Percentiles rank a stretch among this genome's conserved stretches.
phyloP scores from a whole-genome alignment of 352 stramenopile genomes.

The Pythium rishiriense region DNA sequence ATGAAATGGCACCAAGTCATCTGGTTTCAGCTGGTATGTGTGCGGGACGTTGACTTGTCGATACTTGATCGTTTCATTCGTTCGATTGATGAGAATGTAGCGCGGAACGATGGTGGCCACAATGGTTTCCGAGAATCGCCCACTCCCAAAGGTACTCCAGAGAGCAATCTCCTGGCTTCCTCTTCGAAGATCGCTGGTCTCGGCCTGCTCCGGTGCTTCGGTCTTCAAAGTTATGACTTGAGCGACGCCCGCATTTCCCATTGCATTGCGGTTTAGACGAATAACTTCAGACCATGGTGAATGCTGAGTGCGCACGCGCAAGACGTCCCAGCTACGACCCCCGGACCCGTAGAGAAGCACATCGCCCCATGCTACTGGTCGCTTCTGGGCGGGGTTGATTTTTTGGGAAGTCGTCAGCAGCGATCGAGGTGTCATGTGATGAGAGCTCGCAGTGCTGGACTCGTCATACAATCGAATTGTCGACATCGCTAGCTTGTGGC shows the following conservation, averaged over 20 bases:
- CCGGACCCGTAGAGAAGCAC: slow-evolving; percentile 73
- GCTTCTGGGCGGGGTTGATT: slow-evolving; percentile 77
- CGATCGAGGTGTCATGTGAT: slow-evolving; percentile 79
- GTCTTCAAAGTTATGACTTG: slow-evolving; percentile 86
- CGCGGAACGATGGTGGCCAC: slow-evolving; percentile 83
- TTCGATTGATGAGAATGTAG: slow-evolving; percentile 89
- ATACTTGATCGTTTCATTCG: slow-evolving; percentile 82
- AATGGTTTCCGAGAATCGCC: slow-evolving; percentile 84
- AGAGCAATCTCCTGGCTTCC: slow-evolving; percentile 80
- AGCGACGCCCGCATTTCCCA: slow-evolving; percentile 86
- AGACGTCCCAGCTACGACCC: slow-evolving; percentile 82
- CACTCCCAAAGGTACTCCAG: slow-evolving; percentile 84
- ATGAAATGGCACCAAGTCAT: slow-evolving; percentile 85
- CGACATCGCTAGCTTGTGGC: slow-evolving; percentile 85
- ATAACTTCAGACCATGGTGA: slow-evolving; percentile 86
- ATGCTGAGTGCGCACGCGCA: slow-evolving; percentile 72
- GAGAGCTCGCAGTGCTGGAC: slow-evolving; percentile 77
- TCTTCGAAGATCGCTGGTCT: slow-evolving; percentile 62
- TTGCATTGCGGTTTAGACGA: slow-evolving; percentile 84
- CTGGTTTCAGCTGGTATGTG: slow-evolving; percentile 66
- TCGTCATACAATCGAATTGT: slow-evolving; percentile 89
- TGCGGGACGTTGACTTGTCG: slow-evolving; percentile 74
- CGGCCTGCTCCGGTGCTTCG: slow-evolving; percentile 54
- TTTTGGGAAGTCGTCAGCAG: slow-evolving; percentile 72
- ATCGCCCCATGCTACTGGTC: slow-evolving; percentile 77